Evolutionary conservation across 2,329 filamentous ascomycete species (phyloP).

Genomic region (Colletotrichum truncatum): DNA sequence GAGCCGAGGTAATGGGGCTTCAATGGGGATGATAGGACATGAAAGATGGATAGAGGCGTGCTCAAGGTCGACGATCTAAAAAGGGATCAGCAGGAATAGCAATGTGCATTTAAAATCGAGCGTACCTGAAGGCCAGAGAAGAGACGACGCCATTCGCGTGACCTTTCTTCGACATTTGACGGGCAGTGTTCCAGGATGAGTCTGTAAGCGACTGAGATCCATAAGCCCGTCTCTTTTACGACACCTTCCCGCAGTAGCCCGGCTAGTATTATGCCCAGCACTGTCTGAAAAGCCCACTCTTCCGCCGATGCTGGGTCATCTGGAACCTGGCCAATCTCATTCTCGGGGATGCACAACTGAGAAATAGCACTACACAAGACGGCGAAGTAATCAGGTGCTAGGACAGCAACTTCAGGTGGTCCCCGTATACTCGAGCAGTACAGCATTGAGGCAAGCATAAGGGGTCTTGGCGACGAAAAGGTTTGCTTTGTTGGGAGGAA

Average conservation of each 20-base stretch:
- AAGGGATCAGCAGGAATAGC: neutral
- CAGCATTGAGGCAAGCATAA: slow-evolving; percentile 53
- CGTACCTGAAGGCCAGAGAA: slow-evolving; percentile 41
- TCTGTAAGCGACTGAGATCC: slow-evolving; percentile 53
- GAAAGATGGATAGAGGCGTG: slow-evolving; percentile 52
- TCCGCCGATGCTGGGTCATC: slow-evolving; percentile 38
- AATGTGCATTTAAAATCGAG: no score
- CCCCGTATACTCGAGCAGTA: slow-evolving; percentile 50
- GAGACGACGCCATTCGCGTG: slow-evolving; percentile 49
- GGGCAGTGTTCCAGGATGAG: slow-evolving; percentile 52
- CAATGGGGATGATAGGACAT: slow-evolving; percentile 50
- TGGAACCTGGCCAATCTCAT: slow-evolving; percentile 37
- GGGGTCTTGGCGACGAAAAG: slow-evolving; percentile 51
- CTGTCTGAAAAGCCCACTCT: slow-evolving; percentile 52
- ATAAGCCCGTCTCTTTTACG: slow-evolving; percentile 51
- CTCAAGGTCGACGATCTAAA: slow-evolving; percentile 53
- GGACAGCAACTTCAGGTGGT: slow-evolving; percentile 40
- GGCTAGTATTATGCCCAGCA: slow-evolving; percentile 51
- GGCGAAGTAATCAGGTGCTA: slow-evolving; percentile 48
- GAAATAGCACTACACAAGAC: slow-evolving; percentile 49
- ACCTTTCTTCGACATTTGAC: slow-evolving; percentile 45
- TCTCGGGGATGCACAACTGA: slow-evolving; percentile 47
- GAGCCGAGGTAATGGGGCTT: slow-evolving; percentile 46
- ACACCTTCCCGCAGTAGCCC: slow-evolving; percentile 51
- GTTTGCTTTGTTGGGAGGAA: slow-evolving; percentile 53